Evolutionary conservation across 2,329 filamentous ascomycete species (phyloP).

Genomic region (Xylariaceae sp.): DNA sequence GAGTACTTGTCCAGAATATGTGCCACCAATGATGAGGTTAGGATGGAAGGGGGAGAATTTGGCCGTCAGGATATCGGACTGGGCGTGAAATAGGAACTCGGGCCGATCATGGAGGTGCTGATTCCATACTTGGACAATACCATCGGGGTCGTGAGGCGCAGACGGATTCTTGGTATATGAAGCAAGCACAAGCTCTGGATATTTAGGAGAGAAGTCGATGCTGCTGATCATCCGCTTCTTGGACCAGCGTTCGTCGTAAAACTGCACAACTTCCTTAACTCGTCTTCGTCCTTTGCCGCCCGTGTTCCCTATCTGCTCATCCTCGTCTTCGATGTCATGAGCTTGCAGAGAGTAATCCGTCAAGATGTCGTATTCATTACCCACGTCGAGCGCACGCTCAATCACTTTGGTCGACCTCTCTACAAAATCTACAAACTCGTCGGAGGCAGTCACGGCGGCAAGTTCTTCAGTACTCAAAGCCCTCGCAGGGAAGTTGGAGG

Average conservation of each 20-base stretch:
- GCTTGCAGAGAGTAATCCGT: slow-evolving; percentile 91
- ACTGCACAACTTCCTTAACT: slow-evolving; percentile 88
- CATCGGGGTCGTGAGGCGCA: slow-evolving; percentile 91
- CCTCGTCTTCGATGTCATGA: slow-evolving; percentile 78
- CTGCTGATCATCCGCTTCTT: slow-evolving; percentile 98
- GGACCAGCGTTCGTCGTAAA: slow-evolving; percentile 94
- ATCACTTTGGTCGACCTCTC: slow-evolving; percentile 97
- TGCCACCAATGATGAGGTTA: slow-evolving; percentile 92
- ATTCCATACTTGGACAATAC: slow-evolving; percentile 96
- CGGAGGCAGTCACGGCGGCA: slow-evolving; percentile 86
- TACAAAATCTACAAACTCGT: slow-evolving; percentile 94
- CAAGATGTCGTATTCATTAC: slow-evolving; percentile 89
- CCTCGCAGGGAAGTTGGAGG: slow-evolving; percentile 75
- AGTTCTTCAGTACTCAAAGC: slow-evolving; percentile 85
- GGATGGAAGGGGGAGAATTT: slow-evolving; percentile 99
- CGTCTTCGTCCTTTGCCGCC: slow-evolving; percentile 74
- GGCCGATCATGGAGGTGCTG: slow-evolving; percentile 91
- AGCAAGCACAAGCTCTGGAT: slow-evolving; percentile 88
- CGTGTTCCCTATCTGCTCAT: slow-evolving; percentile 75
- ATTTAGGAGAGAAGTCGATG: slow-evolving; percentile 94
- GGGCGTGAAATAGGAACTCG: slow-evolving; percentile 95
- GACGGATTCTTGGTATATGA: slow-evolving; percentile 98
- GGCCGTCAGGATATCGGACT: slow-evolving; percentile 92
- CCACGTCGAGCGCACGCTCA: slow-evolving; percentile 84
- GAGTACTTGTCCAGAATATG: slow-evolving; percentile 94